Evolutionary conservation across 2,329 filamentous ascomycete genomes (phyloP), one percentile per base, ranked within the genome.

Genomic region (Fusarium bulbicola): DNA sequence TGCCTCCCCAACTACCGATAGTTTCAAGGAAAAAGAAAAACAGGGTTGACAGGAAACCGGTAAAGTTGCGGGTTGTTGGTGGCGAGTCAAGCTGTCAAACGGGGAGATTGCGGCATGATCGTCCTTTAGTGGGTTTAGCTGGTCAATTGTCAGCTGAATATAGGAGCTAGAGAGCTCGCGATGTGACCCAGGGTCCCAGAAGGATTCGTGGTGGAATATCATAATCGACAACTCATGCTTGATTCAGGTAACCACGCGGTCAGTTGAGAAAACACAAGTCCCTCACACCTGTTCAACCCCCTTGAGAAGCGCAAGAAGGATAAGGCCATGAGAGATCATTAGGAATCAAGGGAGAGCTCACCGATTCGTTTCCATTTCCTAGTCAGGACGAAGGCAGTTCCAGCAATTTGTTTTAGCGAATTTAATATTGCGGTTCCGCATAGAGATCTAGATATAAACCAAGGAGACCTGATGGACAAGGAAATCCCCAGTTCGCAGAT

Each of bases 41-140:
- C 59, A 54, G n/a, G 46, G 49, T 47, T 74, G 54, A 63, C 42
- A 58, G 61, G 37, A 71, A 64, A 59, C 59, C 36, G 53, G 58
- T 59, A 72, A 50, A 58, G 42, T 56, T 47, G 66, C 34, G 36
- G 15, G 34, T 46, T 18, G 46, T 37, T 59, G 71, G 56, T 42
- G 65, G 68, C 71, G 43, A 61, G 71, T 72, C 71, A 69, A 68
- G 58, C 63, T 74, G 71, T 68, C 71, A 74, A 72, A 56, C 46
- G 59, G 45, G 43, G 52, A 69, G 46, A 45, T 58, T 59, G 56
- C 62, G 43, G 56, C 39, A 67, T 71, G 66, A 69, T 68, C 66
- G 58, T 28, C 66, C 66, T 66, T 42, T 43, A 50, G 67, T 53
- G 67, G 45, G 59, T 59, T 58, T 18, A 39, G 24, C 21, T 34